phyloP scores from a whole-genome alignment of 192 early-diverging fungal genomes.

The Gigaspora rosea region DNA sequence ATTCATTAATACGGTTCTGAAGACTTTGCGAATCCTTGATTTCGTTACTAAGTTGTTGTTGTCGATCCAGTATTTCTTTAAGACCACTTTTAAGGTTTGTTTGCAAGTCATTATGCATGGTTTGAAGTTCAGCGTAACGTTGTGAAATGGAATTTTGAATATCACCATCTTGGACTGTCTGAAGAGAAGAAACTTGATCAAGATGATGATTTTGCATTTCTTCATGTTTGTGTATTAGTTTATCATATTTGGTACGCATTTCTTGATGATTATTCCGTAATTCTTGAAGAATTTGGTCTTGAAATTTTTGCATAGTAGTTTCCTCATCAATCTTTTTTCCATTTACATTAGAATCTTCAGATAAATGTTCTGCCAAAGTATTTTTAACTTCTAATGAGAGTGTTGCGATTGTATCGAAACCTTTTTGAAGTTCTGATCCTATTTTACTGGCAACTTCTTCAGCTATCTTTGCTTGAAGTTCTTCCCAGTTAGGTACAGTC shows the following conservation, averaged over 20 bases:
- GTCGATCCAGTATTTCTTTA: slow-evolving; percentile 7
- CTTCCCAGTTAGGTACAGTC: slow-evolving; percentile 7
- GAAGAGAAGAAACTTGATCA: background rate
- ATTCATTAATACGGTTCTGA: background rate
- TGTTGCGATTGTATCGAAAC: background rate
- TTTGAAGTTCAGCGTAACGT: slow-evolving; percentile 12
- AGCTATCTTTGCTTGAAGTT: background rate
- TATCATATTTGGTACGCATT: background rate
- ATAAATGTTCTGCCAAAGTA: background rate
- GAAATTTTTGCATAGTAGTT: background rate
- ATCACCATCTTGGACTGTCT: background rate
- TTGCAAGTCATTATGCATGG: slow-evolving; percentile 11
- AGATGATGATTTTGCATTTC: slow-evolving; percentile 21
- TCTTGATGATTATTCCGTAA: slow-evolving; percentile 14
- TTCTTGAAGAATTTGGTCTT: background rate
- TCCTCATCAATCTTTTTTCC: background rate
- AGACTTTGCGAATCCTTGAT: background rate
- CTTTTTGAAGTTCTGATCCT: slow-evolving; percentile 7
- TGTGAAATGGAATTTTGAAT: background rate
- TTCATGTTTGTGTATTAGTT: background rate
- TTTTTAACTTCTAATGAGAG: background rate
- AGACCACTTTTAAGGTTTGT: background rate
- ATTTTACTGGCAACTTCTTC: background rate
- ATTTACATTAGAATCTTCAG: background rate
- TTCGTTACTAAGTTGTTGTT: slow-evolving; percentile 12